Evolutionary conservation across 2,329 filamentous ascomycete genomes (phyloP).

Genomic region (Cryphonectria carpinicola): DNA sequence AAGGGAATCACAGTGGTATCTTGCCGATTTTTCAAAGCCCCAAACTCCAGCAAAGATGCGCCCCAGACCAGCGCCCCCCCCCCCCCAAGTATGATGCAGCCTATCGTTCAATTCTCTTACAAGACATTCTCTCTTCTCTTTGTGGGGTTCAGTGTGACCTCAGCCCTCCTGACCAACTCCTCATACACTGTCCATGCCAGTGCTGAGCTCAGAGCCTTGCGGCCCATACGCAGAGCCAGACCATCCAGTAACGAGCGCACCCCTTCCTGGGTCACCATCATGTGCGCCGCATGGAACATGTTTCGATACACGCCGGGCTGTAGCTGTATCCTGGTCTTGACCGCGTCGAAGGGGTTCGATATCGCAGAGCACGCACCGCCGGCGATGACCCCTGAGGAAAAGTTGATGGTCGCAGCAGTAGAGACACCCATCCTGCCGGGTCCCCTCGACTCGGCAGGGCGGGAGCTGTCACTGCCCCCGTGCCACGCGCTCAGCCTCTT

Average conservation of each 20-base stretch:
- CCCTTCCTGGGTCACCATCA: constrained; percentile 84
- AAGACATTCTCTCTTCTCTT: constrained; percentile 30
- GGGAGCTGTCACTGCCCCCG: background rate
- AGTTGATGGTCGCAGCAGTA: constrained; percentile 75
- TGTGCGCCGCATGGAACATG: constrained; percentile 73
- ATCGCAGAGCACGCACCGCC: constrained; percentile 83
- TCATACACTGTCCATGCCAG: constrained; percentile 98
- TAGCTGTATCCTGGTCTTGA: constrained; percentile 93
- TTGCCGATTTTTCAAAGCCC: constrained; percentile 17
- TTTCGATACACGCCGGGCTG: constrained; percentile 84
- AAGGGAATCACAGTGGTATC: constrained; percentile 24
- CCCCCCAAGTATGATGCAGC: background rate
- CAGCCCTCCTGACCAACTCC: constrained; percentile 78
- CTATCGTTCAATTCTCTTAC: constrained; percentile 6
- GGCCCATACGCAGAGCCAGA: constrained; percentile 80
- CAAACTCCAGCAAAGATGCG: constrained; percentile 10
- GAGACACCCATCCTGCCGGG: constrained; percentile 40
- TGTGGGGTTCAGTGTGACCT: constrained; percentile 39
- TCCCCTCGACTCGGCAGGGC: constrained; percentile 13
- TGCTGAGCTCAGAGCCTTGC: constrained; percentile 93
- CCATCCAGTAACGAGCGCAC: constrained; percentile 82
- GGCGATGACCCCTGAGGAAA: constrained; percentile 78
- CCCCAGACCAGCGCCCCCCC: background rate
- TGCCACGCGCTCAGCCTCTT: constrained; percentile 54
- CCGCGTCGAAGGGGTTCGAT: constrained; percentile 95